Conservation (phyloP, 768 basidiomycete genomes). For the Russula ochroleuca region DNA sequence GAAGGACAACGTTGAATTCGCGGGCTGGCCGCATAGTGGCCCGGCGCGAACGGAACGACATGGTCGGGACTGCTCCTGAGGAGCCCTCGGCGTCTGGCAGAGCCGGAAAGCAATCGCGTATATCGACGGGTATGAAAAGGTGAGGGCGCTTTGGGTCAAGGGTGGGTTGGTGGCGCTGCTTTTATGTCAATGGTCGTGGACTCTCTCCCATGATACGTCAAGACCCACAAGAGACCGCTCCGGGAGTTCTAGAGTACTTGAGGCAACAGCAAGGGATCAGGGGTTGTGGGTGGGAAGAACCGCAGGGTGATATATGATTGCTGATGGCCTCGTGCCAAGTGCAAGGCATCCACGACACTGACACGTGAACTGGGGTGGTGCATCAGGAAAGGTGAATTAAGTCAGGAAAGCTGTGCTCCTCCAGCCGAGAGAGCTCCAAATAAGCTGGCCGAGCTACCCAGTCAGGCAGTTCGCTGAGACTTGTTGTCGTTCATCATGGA, state of each 20-base stretch:
- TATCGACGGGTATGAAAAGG: neutral
- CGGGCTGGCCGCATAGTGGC: constrained; percentile 20
- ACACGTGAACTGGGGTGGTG: constrained; percentile 16
- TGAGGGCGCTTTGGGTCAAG: neutral
- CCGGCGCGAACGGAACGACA: constrained; percentile 23
- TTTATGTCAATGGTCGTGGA: neutral
- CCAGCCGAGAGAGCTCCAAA: neutral
- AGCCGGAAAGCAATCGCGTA: constrained; percentile 3
- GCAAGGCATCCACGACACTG: constrained; percentile 24
- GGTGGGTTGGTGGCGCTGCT: neutral
- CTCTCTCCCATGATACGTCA: neutral
- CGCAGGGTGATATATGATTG: constrained; percentile 16
- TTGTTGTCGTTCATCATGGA: neutral
- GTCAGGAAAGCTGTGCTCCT: neutral
- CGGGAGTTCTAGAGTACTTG: neutral
- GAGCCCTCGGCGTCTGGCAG: constrained; percentile 3
- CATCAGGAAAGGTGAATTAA: neutral
- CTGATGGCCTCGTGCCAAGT: constrained; percentile 21
- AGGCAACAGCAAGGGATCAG: neutral
- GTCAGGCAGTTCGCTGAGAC: neutral
- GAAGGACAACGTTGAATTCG: constrained; percentile 24
- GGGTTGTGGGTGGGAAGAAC: constrained; percentile 5
- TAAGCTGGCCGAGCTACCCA: neutral
- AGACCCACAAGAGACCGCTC: constrained; percentile 18
- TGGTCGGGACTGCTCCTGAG: constrained; percentile 4